These are phyloP conservation scores for Rhodocollybia butyracea DNA, from an alignment of 768 basidiomycete species.

Conservation along the genomic window DNA sequence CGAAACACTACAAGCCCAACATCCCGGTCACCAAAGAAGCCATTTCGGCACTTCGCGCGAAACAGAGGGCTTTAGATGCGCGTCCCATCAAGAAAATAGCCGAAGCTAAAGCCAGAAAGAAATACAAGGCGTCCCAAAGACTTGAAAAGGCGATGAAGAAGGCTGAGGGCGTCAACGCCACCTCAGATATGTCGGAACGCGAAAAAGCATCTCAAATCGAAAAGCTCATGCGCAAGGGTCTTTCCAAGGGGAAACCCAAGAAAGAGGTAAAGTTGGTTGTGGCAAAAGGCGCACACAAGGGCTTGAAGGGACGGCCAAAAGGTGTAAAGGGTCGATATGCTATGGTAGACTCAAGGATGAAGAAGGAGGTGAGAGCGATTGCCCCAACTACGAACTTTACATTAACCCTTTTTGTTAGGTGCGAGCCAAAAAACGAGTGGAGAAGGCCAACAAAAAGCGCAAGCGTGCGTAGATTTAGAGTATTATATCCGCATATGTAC, in stretches of 20 bases:
- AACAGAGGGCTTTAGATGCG: constrained; percentile 91
- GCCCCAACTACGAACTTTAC: constrained; percentile 9
- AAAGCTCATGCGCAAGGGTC: constrained; percentile 83
- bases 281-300: constrained; percentile 86
- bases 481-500: not conserved
- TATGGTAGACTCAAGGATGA: constrained; percentile 94
- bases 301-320: constrained; percentile 88
- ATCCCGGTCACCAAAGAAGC: constrained; percentile 98
- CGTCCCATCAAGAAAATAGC: constrained; percentile 99
- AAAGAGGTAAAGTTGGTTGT: constrained; percentile 86
- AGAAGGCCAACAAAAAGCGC: constrained; percentile 68
- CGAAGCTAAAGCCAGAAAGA: constrained; percentile 97
- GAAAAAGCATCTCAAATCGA: constrained; percentile 95
- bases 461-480: constrained; percentile 30
- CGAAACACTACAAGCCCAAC: constrained; percentile 89
- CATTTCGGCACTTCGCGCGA: constrained; percentile 76
- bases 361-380: constrained; percentile 68
- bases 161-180: constrained; percentile 89
- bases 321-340: constrained; percentile 94
- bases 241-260: constrained; percentile 61
- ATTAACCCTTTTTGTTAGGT: constrained; percentile 40
- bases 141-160: constrained; percentile 94
- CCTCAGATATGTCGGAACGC: constrained; percentile 86
- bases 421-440: constrained; percentile 78
- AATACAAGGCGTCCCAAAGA: constrained; percentile 79